A percentile compares a stretch with the other conserved stretches of the same genome.
Conservation (phyloP, 257 asterid species). For the Verbascum thapsus region DNA sequence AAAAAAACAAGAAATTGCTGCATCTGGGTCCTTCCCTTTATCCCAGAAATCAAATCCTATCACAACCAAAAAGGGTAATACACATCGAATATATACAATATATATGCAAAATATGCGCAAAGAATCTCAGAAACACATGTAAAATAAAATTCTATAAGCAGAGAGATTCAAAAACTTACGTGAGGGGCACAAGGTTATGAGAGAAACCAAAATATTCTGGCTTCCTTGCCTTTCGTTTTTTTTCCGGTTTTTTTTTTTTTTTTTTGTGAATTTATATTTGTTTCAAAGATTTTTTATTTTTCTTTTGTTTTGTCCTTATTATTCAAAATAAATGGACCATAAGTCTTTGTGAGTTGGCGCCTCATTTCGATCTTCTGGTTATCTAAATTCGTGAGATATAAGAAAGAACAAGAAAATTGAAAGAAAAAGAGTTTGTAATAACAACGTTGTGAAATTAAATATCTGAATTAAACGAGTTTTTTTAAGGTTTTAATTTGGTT, state of each 20-base stretch:
- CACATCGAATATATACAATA: background rate
- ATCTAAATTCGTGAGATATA: too few species aligned
- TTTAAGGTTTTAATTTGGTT: too few species aligned
- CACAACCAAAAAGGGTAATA: background rate
- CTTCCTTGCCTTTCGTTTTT: too few species aligned
- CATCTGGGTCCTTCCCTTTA: slow-evolving; percentile 11
- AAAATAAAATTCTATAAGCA: background rate
- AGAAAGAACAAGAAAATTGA: too few species aligned
- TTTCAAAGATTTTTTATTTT: background rate
- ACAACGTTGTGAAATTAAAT: too few species aligned
- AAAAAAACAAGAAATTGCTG: background rate
- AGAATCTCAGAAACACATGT: background rate
- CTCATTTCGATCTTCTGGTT: slow-evolving; percentile 25
- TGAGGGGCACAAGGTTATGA: slow-evolving; percentile 24
- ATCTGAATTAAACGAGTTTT: too few species aligned
- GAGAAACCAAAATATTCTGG: slow-evolving; percentile 21
- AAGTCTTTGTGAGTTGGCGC: slow-evolving; percentile 23
- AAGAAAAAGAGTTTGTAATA: too few species aligned
- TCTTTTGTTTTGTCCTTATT: slow-evolving; percentile 8
- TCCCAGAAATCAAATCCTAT: background rate
- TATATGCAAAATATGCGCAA: background rate
- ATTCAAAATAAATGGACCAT: slow-evolving; percentile 16
- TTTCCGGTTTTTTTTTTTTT: too few species aligned
- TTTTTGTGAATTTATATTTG: slow-evolving; percentile 2
- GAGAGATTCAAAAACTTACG: slow-evolving; percentile 15